A percentile compares a stretch with the other conserved stretches of the same genome.
phyloP scores from a whole-genome alignment of 805 yeast species.

The Suhomyces pyralidae region DNA sequence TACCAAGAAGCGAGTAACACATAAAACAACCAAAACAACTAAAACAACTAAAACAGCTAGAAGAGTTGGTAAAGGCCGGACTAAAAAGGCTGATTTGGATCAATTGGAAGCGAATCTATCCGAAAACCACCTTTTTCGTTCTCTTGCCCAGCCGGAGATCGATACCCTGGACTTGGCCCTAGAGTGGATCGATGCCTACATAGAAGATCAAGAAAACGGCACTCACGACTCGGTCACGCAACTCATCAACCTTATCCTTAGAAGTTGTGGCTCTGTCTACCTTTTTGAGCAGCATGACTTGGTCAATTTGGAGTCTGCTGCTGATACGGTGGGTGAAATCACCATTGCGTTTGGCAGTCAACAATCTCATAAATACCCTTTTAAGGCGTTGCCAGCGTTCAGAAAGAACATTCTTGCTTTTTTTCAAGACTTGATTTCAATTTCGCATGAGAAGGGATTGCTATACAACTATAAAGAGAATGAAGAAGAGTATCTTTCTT shows the following conservation, averaged over 20 bases:
- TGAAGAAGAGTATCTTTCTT: slow-evolving; percentile 20
- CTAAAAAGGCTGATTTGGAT: slow-evolving; percentile 4
- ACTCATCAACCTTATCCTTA: slow-evolving; percentile 63
- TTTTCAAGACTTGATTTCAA: slow-evolving; percentile 47
- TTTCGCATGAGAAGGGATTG: slow-evolving; percentile 61
- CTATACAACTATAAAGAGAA: slow-evolving; percentile 38
- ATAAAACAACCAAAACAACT: not conserved
- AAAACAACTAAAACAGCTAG: too few relatives aligned
- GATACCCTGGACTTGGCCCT: slow-evolving; percentile 33
- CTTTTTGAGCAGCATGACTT: slow-evolving; percentile 76
- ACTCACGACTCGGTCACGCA: slow-evolving; percentile 51
- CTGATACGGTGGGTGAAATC: slow-evolving; percentile 70
- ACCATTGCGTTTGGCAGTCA: slow-evolving; percentile 61
- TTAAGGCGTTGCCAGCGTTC: slow-evolving; percentile 23
- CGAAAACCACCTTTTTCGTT: slow-evolving; percentile 30
- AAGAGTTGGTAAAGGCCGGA: too few relatives aligned
- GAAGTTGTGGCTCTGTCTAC: slow-evolving; percentile 69
- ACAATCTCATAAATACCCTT: slow-evolving; percentile 65
- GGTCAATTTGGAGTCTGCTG: slow-evolving; percentile 62
- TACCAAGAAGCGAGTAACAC: not conserved
- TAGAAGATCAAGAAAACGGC: slow-evolving; percentile 16
- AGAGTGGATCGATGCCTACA: slow-evolving; percentile 37
- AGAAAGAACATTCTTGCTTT: slow-evolving; percentile 51
- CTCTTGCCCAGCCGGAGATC: slow-evolving; percentile 30
- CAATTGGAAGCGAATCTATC: slow-evolving; percentile 20